These are phyloP conservation scores for Betula pendula DNA, from an alignment of 306 rosid species.

Conservation along the genomic window DNA sequence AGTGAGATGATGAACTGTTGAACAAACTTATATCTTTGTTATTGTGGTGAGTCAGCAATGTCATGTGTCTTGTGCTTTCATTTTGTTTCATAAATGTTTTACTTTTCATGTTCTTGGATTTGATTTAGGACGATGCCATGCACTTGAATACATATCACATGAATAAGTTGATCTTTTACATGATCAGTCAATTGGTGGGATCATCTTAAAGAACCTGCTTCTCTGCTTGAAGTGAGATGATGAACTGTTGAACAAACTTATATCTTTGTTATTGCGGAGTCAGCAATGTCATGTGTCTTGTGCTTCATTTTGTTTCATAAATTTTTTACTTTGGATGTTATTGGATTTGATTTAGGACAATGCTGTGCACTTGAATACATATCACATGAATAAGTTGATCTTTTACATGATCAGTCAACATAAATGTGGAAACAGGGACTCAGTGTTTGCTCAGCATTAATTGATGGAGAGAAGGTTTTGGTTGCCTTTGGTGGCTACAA, in stretches of 20 bases:
- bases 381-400: conserved; percentile 22
- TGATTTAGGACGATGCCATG: conserved; percentile 16
- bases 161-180: conserved; percentile 24
- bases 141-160: conserved; percentile 7
- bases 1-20: neutral
- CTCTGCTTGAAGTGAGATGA: neutral
- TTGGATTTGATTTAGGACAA: conserved; percentile 28
- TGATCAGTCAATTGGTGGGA: conserved; percentile 15
- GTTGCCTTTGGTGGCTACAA: conserved; percentile 97
- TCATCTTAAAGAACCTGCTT: neutral
- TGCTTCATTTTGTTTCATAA: neutral
- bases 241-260: neutral
- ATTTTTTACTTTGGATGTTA: neutral
- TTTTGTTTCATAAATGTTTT: neutral
- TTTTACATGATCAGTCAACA: conserved; percentile 11
- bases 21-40: neutral
- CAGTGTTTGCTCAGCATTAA: conserved; percentile 62
- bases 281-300: neutral
- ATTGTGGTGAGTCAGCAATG: neutral
- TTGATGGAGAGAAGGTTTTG: conserved; percentile 74
- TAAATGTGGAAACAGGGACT: conserved; percentile 68
- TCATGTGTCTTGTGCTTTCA: neutral
- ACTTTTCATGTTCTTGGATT: conserved; percentile 16
- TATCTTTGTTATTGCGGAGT: neutral
- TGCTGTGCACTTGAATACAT: conserved; percentile 12